phyloP scores from a whole-genome alignment of 2,329 filamentous ascomycete species.

The Knufia fluminis region DNA sequence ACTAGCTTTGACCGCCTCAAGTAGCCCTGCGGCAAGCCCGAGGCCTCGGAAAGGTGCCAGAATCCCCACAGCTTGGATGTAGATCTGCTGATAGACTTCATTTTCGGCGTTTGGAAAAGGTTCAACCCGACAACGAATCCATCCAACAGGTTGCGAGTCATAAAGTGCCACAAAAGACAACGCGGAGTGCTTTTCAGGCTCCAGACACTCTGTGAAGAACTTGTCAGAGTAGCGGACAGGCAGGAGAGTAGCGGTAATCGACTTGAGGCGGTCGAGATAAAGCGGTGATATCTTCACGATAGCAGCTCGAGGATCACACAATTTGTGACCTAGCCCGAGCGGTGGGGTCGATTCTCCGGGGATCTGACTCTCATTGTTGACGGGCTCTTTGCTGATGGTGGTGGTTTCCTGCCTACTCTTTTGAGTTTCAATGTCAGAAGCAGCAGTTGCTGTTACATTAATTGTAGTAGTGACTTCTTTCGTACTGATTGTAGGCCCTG shows the following conservation, averaged over 20 bases:
- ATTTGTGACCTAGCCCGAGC: too few species aligned
- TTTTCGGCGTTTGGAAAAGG: slow-evolving; percentile 18
- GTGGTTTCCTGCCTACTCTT: too few species aligned
- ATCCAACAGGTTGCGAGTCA: slow-evolving; percentile 37
- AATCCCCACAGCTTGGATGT: slow-evolving; percentile 53
- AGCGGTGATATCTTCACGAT: slow-evolving; percentile 44
- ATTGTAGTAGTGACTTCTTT: neutral
- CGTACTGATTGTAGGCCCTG: neutral
- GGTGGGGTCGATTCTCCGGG: neutral
- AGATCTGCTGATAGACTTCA: slow-evolving; percentile 37
- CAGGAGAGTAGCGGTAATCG: slow-evolving; percentile 49
- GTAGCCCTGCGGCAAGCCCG: slow-evolving; percentile 48
- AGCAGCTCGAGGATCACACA: slow-evolving; percentile 35
- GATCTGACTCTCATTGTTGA: too few species aligned
- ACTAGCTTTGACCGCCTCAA: slow-evolving; percentile 35
- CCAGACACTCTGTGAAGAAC: slow-evolving; percentile 53
- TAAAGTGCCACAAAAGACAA: slow-evolving; percentile 53
- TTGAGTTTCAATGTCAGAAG: neutral
- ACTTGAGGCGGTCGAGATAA: slow-evolving; percentile 47
- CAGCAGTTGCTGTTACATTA: neutral
- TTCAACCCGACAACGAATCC: slow-evolving; percentile 41
- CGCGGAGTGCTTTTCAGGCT: slow-evolving; percentile 42
- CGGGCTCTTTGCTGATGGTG: too few species aligned
- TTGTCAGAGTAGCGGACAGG: slow-evolving; percentile 52
- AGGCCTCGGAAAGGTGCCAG: slow-evolving; percentile 50